Evolutionary conservation across 352 stramenopile species (phyloP).

Genomic region (Phytophthora pini): DNA sequence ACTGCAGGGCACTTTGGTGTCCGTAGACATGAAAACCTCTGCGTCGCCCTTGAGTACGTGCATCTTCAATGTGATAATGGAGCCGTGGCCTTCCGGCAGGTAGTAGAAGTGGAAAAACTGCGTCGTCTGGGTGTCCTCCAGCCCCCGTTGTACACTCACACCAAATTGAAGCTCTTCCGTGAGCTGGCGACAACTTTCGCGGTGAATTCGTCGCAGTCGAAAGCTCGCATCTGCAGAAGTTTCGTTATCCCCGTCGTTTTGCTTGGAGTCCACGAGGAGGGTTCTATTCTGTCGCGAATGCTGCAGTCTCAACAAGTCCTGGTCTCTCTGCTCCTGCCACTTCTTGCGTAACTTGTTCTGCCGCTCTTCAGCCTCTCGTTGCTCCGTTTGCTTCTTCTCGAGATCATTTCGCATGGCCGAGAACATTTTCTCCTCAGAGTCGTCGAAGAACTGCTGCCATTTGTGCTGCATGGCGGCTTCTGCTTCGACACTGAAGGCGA

Average conservation of each 20-base stretch:
- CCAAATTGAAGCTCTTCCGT: slow-evolving; percentile 62
- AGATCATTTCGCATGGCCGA: slow-evolving; percentile 52
- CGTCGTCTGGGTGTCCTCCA: slow-evolving; percentile 21
- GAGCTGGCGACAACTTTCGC: slow-evolving; percentile 60
- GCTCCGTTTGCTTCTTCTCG: slow-evolving; percentile 48
- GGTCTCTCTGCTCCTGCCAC: slow-evolving; percentile 60
- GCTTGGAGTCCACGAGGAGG: slow-evolving; percentile 4
- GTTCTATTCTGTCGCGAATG: slow-evolving; percentile 29
- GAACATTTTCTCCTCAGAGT: slow-evolving; percentile 66
- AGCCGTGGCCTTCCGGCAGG: slow-evolving; percentile 30
- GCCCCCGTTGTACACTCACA: slow-evolving; percentile 42
- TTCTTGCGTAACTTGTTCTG: slow-evolving; percentile 69
- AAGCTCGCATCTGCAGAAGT: slow-evolving; percentile 39
- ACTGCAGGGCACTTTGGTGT: slow-evolving; percentile 67
- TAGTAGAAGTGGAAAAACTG: slow-evolving; percentile 75
- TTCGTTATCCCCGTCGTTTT: neutral
- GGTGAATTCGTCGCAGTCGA: slow-evolving; percentile 49
- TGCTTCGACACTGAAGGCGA: slow-evolving; percentile 57
- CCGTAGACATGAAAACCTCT: slow-evolving; percentile 71
- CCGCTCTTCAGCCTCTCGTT: slow-evolving; percentile 51
- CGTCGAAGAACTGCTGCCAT: slow-evolving; percentile 65
- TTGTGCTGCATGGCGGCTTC: slow-evolving; percentile 60
- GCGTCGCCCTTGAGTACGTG: slow-evolving; percentile 52
- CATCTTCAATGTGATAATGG: slow-evolving; percentile 72
- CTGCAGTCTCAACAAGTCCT: slow-evolving; percentile 54